Percentiles rank a stretch among this genome's conserved stretches.
These are phyloP conservation scores for Clonostachys chloroleuca DNA, from an alignment of 2,329 filamentous ascomycete species.

Conservation along the genomic window DNA sequence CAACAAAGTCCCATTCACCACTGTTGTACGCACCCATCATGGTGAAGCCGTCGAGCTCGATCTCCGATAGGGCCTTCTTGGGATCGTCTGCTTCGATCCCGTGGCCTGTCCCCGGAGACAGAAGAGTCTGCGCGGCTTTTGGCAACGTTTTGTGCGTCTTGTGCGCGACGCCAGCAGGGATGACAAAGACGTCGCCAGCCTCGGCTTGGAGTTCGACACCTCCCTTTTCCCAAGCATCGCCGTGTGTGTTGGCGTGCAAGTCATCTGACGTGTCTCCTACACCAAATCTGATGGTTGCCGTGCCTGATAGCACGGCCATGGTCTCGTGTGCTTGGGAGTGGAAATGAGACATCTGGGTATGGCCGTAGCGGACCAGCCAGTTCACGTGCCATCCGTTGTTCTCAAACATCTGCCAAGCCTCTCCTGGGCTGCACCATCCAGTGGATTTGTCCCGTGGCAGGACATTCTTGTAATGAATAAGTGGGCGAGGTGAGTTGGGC, in stretches of 20 bases:
- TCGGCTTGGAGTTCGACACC: conserved; percentile 38
- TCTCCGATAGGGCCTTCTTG: conserved; percentile 19
- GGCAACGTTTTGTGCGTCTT: conserved; percentile 39
- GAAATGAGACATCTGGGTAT: conserved; percentile 47
- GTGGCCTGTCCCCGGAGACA: conserved; percentile 34
- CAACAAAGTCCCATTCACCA: conserved; percentile 2
- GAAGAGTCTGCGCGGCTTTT: conserved; percentile 12
- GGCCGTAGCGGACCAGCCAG: conserved; percentile 51
- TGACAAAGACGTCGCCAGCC: conserved; percentile 49
- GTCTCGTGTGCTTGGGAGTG: conserved; percentile 48
- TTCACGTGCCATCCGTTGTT: conserved; percentile 40
- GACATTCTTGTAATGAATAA: too few relatives aligned
- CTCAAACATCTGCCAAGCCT: too few relatives aligned
- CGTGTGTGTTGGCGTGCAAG: conserved; percentile 26
- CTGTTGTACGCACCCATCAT: conserved; percentile 37
- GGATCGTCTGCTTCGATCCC: conserved; percentile 16
- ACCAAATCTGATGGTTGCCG: conserved; percentile 45
- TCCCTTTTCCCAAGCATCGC: conserved; percentile 29
- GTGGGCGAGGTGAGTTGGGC: too few relatives aligned
- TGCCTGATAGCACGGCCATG: conserved; percentile 46
- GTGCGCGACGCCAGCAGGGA: conserved; percentile 50
- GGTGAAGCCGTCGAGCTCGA: conserved; percentile 18
- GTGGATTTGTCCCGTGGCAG: too few relatives aligned
- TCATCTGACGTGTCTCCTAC: conserved; percentile 36
- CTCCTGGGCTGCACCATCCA: too few relatives aligned